Percentiles rank a stretch among this genome's conserved stretches.
phyloP scores from a whole-genome alignment of 139 green algal species.

The Coccomyxa sp. region DNA sequence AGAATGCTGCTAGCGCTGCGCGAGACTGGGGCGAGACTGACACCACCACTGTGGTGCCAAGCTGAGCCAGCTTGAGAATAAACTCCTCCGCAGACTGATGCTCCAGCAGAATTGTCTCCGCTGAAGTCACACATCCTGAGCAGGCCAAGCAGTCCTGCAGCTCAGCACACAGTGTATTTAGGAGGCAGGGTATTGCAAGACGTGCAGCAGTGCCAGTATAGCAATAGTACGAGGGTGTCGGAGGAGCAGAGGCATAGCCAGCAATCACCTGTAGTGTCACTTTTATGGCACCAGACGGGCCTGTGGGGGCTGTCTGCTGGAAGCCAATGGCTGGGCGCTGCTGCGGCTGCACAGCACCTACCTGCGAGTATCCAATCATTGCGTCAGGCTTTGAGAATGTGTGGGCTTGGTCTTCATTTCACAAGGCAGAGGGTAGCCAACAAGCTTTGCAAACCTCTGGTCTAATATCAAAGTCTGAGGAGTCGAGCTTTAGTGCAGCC shows the following conservation, averaged over 20 bases:
- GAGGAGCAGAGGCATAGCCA: conserved; percentile 93
- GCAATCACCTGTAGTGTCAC: conserved; percentile 95
- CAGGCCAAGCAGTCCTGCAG: conserved; percentile 94
- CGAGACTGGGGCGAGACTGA: conserved; percentile 80
- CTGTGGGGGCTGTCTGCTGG: conserved; percentile 10
- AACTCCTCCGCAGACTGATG: conserved; percentile 81
- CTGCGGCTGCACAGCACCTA: conserved; percentile 22
- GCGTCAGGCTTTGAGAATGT: no score
- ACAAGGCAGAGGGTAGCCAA: no score
- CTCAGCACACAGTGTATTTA: not conserved
- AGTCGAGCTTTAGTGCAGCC: not conserved
- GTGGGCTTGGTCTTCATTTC: no score
- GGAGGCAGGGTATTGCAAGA: no score
- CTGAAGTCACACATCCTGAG: conserved; percentile 93
- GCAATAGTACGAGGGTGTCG: conserved; percentile 94
- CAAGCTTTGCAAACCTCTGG: no score
- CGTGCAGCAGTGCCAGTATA: no score
- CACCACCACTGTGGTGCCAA: conserved; percentile 64
- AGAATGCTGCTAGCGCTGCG: conserved; percentile 60
- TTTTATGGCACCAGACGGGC: conserved; percentile 61
- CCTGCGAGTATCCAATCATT: conserved; percentile 8
- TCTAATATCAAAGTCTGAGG: no score
- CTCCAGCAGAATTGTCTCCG: conserved; percentile 94
- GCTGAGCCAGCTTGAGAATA: conserved; percentile 16
- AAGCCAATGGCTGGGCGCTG: conserved; percentile 13